Base-by-base conservation (phyloP, 164 flowering plant genomes). In the grape (Vitis vinifera) region DNA sequence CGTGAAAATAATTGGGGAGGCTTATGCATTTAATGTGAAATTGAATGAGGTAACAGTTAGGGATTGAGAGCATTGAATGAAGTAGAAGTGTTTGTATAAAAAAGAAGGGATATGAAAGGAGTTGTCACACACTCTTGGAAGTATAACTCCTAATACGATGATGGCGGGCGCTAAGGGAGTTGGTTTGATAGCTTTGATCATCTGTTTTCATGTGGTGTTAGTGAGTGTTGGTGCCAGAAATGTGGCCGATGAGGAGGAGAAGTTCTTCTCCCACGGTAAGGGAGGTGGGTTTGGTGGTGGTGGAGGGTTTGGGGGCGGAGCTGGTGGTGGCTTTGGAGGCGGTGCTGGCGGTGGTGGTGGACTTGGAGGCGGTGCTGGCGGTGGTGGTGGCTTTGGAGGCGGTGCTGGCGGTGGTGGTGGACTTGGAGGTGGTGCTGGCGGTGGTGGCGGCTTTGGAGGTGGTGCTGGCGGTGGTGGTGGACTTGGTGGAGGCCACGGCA, bases 171-270 rank as follows among this genome's bases (percentile, higher is more conserved):
- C n/a, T 51, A 11, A 55, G 50, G 44, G 64, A 55, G 58, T 74
- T 30, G 55, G 66, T 51, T 17, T 83, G 56, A 44, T 81, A 19
- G 68, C 73, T 53, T 69, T 83, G 78, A 47, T 37, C 4, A 37
- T 83, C 29, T 80, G 84, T 55, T 49, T 81, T 30, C 58, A 75
- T 71, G 75, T 67, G 53, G 11, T 83, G 50, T 74, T 75, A 9
- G 73, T 27, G 29, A 75, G 73, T 71, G 82, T 77, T 59, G 27
- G 66, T 59, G 84, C 77, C 0, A 75, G 76, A 59, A 31, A 76
- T 68, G 75, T 71, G 7, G 74, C 37, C 57, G 72, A 74, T 14
- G 82, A 78, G 12, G 77, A 78, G 16, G 52, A 76, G 72, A 75
- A 63, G 73, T 63, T 68, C 12, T 11, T 71, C 27, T 67, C 66